A percentile compares a stretch with the other conserved stretches of the same genome.
phyloP scores from a whole-genome alignment of 192 early-diverging fungal genomes.

The Umbelopsis vinacea region DNA sequence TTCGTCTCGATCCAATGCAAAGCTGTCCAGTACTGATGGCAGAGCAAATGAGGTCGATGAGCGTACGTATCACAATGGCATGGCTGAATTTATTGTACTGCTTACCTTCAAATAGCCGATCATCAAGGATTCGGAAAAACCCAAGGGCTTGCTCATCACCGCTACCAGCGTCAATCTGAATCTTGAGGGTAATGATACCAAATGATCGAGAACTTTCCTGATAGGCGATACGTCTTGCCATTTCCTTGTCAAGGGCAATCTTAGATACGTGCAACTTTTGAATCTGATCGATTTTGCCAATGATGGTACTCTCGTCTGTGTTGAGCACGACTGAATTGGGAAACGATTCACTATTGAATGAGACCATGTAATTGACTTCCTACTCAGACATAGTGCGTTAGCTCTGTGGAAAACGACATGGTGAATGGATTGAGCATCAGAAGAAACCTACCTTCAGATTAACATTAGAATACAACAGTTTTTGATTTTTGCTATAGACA shows the following conservation, averaged over 20 bases:
- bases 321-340: constrained; percentile 68
- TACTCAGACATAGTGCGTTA: constrained; percentile 22
- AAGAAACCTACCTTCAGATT: constrained; percentile 67
- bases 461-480: constrained; percentile 84
- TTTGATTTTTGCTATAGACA: constrained; percentile 64
- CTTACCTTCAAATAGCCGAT: constrained; percentile 74
- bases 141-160: constrained; percentile 48
- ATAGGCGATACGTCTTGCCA: constrained; percentile 71
- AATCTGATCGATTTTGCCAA: constrained; percentile 81
- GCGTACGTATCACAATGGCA: background rate
- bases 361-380: constrained; percentile 60
- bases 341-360: constrained; percentile 58
- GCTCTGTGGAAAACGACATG: background rate
- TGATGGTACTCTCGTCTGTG: constrained; percentile 58
- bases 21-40: constrained; percentile 46
- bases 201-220: constrained; percentile 59
- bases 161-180: constrained; percentile 34
- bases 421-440: background rate
- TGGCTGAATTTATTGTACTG: background rate
- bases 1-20: constrained; percentile 46
- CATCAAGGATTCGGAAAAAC: constrained; percentile 71
- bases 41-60: too few species aligned
- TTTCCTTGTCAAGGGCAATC: constrained; percentile 64
- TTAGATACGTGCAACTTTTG: constrained; percentile 85
- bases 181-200: constrained; percentile 62